These are phyloP conservation scores for Termitomyces sp. DNA, from an alignment of 768 basidiomycete genomes.

Conservation along the genomic window DNA sequence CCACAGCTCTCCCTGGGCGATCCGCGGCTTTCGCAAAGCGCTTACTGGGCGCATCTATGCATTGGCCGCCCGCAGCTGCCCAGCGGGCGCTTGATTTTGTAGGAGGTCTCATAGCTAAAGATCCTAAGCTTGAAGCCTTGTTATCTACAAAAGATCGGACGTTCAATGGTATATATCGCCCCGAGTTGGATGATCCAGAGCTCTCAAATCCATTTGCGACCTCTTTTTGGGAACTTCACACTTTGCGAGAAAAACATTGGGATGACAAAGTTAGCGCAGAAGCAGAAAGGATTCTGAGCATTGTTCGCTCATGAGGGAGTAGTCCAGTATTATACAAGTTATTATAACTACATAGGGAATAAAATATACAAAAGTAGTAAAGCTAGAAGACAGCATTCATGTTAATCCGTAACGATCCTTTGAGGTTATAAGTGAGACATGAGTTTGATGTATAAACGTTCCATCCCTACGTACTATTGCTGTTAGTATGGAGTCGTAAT, in stretches of 20 bases:
- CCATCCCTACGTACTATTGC: slow-evolving; percentile 5
- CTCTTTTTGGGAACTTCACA: slow-evolving; percentile 79
- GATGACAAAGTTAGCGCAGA: slow-evolving; percentile 65
- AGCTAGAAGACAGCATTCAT: slow-evolving; percentile 5
- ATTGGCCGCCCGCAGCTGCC: slow-evolving; percentile 68
- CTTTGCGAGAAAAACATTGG: slow-evolving; percentile 54
- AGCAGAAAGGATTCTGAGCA: slow-evolving; percentile 52
- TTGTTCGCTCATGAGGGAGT: slow-evolving; percentile 27
- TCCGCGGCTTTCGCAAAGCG: slow-evolving; percentile 92
- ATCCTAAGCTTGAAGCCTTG: slow-evolving; percentile 77
- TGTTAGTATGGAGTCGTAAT: neutral
- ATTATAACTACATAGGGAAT: slow-evolving; percentile 11
- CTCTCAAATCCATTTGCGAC: slow-evolving; percentile 77
- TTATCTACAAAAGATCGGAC: slow-evolving; percentile 84
- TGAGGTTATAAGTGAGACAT: neutral
- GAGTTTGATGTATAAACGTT: neutral
- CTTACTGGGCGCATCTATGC: slow-evolving; percentile 72
- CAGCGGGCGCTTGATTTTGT: slow-evolving; percentile 74
- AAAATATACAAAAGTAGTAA: slow-evolving; percentile 7
- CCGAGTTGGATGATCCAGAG: slow-evolving; percentile 87
- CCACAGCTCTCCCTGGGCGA: slow-evolving; percentile 59
- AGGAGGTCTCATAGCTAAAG: slow-evolving; percentile 61
- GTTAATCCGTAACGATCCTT: neutral
- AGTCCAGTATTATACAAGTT: slow-evolving; percentile 15
- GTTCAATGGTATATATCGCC: slow-evolving; percentile 78